These are phyloP conservation scores for Sophora flavescens DNA, from an alignment of 306 rosid genomes.

Conservation along the genomic window DNA sequence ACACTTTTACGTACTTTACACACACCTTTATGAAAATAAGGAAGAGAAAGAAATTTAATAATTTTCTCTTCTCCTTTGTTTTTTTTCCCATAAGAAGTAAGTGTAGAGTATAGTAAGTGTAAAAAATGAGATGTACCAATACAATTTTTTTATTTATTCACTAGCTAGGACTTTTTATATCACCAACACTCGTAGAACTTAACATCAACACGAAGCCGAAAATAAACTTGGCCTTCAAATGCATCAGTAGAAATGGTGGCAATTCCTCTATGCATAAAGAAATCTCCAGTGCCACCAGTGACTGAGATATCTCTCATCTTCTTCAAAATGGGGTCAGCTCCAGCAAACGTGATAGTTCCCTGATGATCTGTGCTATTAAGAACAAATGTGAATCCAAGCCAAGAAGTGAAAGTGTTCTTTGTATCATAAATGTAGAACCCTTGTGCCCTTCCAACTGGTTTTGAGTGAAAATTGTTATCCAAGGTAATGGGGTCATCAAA, in stretches of 20 bases:
- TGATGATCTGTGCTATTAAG: constrained; percentile 54
- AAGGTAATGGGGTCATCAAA: constrained; percentile 83
- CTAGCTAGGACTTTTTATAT: not conserved
- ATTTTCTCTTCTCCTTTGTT: no score
- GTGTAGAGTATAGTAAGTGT: no score
- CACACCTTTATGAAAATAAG: no score
- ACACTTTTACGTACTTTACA: no score
- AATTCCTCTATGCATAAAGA: constrained; percentile 79
- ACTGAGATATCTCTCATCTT: constrained; percentile 73
- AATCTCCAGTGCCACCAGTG: constrained; percentile 80
- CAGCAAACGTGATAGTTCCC: constrained; percentile 69
- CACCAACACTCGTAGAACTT: constrained; percentile 82
- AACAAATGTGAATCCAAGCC: constrained; percentile 72
- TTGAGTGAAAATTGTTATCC: constrained; percentile 73
- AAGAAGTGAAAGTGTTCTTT: constrained; percentile 66
- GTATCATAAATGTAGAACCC: constrained; percentile 76
- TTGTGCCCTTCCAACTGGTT: constrained; percentile 82
- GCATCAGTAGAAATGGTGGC: constrained; percentile 80
- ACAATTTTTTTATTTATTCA: not conserved
- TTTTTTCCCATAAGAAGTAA: no score
- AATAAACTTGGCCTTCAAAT: constrained; percentile 75
- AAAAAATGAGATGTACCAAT: no score
- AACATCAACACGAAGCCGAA: constrained; percentile 69
- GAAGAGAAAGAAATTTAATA: no score
- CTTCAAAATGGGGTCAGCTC: constrained; percentile 68